Base-by-base conservation (phyloP, 2,329 filamentous ascomycete genomes). In the Pleomassaria siparia region DNA sequence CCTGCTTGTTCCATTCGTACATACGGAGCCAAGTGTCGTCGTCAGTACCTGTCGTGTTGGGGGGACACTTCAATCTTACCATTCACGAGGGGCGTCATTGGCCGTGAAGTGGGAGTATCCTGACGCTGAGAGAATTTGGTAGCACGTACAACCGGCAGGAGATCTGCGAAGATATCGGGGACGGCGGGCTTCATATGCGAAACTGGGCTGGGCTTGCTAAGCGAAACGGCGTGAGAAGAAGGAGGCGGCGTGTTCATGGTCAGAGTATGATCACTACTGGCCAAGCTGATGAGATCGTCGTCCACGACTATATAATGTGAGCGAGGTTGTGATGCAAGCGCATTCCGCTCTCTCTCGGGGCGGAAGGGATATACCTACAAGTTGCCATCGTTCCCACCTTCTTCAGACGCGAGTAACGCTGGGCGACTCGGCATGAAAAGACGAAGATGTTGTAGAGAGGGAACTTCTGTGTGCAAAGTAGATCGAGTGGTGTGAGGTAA, bases 221-320 rank as follows among this genome's bases (percentile, higher is more conserved):
- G n/a, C n/a, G n/a, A n/a, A n/a, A n/a, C n/a, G n/a, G n/a, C n/a
- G n/a, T n/a, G n/a, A n/a, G n/a, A n/a, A n/a, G 44, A 26, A 22
- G 25, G n/a, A 30, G 30, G 11, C 15, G 22, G 13, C 15, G 22
- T 8, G 9, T n/a, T 12, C 15, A 25, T 16, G 4, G 24, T 15
- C n/a, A 26, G 40, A 13, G 26, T 29, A 24, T 3, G 9, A n/a
- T 13, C 28, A 5, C 13, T 10, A 29, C 40, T 43, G 7, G 32
- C 15, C 30, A 47, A 22, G 45, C 43, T 47, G 40, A 58, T 56
- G 16, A 59, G 47, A 21, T 55, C 40, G 33, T 53, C 47, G 1
- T 43, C 46, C 24, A 33, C 15, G 36, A 28, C 25, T 49, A 48
- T 56, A 20, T 4, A 15, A 21, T 18, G n/a, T 20, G 6, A 20